phyloP scores from a whole-genome alignment of 208 protist genomes.

The Trypanosoma avium region DNA sequence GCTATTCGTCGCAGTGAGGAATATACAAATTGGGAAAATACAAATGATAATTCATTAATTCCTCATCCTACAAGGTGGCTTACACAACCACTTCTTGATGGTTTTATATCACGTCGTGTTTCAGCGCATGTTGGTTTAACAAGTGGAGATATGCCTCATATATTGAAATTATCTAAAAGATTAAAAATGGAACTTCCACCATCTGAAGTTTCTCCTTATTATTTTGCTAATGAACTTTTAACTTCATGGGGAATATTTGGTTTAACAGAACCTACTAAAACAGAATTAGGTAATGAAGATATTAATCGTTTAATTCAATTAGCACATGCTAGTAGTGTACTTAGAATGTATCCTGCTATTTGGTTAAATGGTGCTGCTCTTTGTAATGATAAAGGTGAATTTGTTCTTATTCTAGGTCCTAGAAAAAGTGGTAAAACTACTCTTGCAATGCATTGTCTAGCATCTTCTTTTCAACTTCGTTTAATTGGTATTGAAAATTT shows the following conservation, averaged over 20 bases:
- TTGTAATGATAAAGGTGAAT: conserved; percentile 34
- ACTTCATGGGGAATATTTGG: conserved; percentile 74
- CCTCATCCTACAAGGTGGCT: conserved; percentile 48
- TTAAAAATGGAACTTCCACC: conserved; percentile 42
- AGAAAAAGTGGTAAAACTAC: conserved; percentile 72
- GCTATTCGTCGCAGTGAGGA: conserved; percentile 45
- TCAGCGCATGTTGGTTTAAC: conserved; percentile 51
- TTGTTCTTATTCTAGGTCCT: conserved; percentile 54
- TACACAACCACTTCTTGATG: conserved; percentile 63
- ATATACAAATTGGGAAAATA: conserved; percentile 26
- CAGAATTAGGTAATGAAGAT: conserved; percentile 20
- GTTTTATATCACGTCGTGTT: conserved; percentile 59
- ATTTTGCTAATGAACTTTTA: conserved; percentile 50
- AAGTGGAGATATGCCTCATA: conserved; percentile 31
- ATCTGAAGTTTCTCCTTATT: conserved; percentile 64
- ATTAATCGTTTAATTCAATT: conserved; percentile 39
- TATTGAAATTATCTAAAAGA: conserved; percentile 23
- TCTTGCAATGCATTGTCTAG: conserved; percentile 70
- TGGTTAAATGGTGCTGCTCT: conserved; percentile 69
- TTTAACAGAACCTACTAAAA: not conserved
- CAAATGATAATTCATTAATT: not conserved
- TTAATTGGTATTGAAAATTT: conserved; percentile 60
- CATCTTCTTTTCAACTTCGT: conserved; percentile 26
- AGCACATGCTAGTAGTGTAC: conserved; percentile 36
- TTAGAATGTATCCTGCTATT: conserved; percentile 39